Conservation (phyloP, 2,329 filamentous ascomycete species). For the Davidsoniella eucalypti region DNA sequence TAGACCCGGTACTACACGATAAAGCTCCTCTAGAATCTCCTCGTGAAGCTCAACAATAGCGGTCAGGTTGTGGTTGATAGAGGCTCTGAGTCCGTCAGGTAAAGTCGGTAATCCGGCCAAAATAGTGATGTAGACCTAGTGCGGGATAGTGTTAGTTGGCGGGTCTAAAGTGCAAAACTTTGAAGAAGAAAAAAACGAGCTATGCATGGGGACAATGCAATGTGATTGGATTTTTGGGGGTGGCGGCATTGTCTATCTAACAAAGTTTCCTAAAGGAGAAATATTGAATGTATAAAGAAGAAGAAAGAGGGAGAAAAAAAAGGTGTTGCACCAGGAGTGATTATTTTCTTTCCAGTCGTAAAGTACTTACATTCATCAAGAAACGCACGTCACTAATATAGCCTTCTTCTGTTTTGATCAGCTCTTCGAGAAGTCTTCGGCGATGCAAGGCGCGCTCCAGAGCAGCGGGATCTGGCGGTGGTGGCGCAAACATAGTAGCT, state of each 20-base stretch:
- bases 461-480: conserved; percentile 45
- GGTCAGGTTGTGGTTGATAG: conserved; percentile 63
- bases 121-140: conserved; percentile 56
- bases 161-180: too few relatives aligned
- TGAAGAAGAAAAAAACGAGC: too few relatives aligned
- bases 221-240: not conserved
- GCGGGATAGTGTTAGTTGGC: not conserved
- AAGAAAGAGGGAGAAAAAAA: not conserved
- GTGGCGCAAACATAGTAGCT: conserved; percentile 18
- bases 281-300: not conserved
- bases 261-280: not conserved
- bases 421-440: conserved; percentile 65
- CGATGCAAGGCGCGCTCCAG: conserved; percentile 57
- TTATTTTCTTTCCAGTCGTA: too few relatives aligned
- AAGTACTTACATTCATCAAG: conserved; percentile 54
- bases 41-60: conserved; percentile 75
- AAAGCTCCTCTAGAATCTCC: conserved; percentile 58
- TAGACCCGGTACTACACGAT: conserved; percentile 52
- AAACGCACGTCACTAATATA: conserved; percentile 82
- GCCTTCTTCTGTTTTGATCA: conserved; percentile 71
- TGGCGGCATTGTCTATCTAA: not conserved
- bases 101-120: conserved; percentile 52
- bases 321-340: too few relatives aligned
- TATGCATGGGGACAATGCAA: too few relatives aligned
- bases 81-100: conserved; percentile 47